These are phyloP conservation scores for Kappamyces sp. DNA, from an alignment of 192 early-diverging fungal species.

Conservation along the genomic window DNA sequence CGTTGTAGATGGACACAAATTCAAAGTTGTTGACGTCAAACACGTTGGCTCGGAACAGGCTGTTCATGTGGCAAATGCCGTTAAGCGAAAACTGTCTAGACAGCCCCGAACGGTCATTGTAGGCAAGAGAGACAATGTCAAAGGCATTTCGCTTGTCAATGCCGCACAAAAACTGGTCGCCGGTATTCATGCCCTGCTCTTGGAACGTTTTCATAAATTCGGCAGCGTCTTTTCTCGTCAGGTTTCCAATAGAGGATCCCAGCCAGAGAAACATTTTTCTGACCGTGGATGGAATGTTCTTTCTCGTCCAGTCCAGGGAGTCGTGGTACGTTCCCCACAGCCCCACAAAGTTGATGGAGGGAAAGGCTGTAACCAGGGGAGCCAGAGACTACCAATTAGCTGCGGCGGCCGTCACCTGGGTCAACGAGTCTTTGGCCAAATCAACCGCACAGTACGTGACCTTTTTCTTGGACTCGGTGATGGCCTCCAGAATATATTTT, in stretches of 20 bases:
- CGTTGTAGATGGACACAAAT: constrained; percentile 73
- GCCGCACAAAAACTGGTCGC: constrained; percentile 77
- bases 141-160: constrained; percentile 78
- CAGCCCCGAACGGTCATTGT: constrained; percentile 74
- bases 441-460: constrained; percentile 88
- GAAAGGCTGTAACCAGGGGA: constrained; percentile 54
- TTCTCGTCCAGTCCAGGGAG: constrained; percentile 54
- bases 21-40: constrained; percentile 60
- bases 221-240: constrained; percentile 55
- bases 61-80: constrained; percentile 71
- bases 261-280: constrained; percentile 71
- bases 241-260: constrained; percentile 85
- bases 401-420: background rate
- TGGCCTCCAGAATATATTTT: constrained; percentile 66
- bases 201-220: constrained; percentile 59
- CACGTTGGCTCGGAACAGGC: constrained; percentile 51
- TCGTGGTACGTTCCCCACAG: constrained; percentile 88
- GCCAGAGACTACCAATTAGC: constrained; percentile 47
- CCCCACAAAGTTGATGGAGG: constrained; percentile 66
- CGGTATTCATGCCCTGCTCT: constrained; percentile 49
- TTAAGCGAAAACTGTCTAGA: constrained; percentile 84
- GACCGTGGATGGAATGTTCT: constrained; percentile 38
- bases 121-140: constrained; percentile 65
- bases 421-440: constrained; percentile 73
- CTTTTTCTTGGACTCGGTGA: constrained; percentile 54